These are phyloP conservation scores for Benincasa hispida DNA, from an alignment of 306 rosid species.

Conservation along the genomic window DNA sequence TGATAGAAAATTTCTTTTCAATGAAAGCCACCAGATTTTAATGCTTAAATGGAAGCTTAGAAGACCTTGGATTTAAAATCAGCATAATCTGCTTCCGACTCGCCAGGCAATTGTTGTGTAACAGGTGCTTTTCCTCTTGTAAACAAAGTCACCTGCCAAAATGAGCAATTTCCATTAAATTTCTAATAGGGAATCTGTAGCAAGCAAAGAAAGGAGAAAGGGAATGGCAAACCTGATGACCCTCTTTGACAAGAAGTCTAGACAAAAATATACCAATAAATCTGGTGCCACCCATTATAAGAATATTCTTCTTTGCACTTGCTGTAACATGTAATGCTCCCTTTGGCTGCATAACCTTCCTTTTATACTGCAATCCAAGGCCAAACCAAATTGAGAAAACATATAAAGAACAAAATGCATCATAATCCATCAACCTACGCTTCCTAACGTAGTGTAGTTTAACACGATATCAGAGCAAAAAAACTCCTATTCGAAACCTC, in stretches of 20 bases:
- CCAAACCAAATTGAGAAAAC: neutral
- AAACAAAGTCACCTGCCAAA: conserved; percentile 76
- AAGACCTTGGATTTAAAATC: conserved; percentile 82
- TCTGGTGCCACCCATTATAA: conserved; percentile 93
- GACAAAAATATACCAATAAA: conserved; percentile 90
- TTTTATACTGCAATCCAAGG: conserved; percentile 41
- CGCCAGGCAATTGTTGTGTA: conserved; percentile 76
- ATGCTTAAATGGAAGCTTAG: conserved; percentile 6
- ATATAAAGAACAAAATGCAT: neutral
- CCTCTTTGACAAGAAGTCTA: conserved; percentile 83
- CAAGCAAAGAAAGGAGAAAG: neutral
- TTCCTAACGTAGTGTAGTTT: neutral
- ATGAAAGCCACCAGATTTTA: neutral
- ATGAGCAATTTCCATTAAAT: neutral
- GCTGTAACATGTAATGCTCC: conserved; percentile 57
- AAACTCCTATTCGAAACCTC: neutral
- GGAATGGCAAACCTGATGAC: conserved; percentile 54
- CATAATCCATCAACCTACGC: neutral
- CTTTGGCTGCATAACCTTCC: conserved; percentile 44
- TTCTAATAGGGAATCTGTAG: neutral
- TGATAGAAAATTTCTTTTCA: neutral
- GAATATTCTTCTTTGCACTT: conserved; percentile 59
- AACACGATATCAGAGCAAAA: neutral
- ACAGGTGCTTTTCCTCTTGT: conserved; percentile 93
- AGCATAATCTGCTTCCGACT: conserved; percentile 55